These are phyloP conservation scores for Cornus controversa DNA, from an alignment of 148 eudicot species.

Conservation along the genomic window DNA sequence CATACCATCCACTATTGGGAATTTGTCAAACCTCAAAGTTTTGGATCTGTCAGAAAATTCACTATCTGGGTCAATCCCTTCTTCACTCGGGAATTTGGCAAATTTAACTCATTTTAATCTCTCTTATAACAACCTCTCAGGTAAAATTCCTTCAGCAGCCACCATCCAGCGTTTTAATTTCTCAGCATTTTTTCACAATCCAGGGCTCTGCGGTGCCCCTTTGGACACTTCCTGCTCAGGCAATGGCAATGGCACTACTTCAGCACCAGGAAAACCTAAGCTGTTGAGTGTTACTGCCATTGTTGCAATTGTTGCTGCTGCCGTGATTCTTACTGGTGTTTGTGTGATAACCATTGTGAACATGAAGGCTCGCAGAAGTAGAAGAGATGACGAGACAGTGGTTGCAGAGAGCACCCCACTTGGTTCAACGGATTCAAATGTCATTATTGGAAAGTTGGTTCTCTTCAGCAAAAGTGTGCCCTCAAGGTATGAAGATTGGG, in stretches of 20 bases:
- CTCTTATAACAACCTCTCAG: conserved; percentile 75
- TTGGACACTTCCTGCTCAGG: conserved; percentile 34
- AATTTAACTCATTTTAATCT: conserved; percentile 68
- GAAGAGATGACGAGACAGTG: conserved; percentile 38
- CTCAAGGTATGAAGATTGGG: conserved; percentile 96
- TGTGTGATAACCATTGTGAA: conserved; percentile 70
- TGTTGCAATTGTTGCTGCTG: conserved; percentile 89
- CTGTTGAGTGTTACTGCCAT: conserved; percentile 69
- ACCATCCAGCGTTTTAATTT: conserved; percentile 57
- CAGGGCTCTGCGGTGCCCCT: conserved; percentile 71
- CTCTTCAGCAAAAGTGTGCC: conserved; percentile 91
- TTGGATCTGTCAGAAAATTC: conserved; percentile 72
- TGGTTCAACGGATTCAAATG: conserved; percentile 62
- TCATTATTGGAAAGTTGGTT: conserved; percentile 84
- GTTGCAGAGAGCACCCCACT: conserved; percentile 71
- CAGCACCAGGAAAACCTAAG: conserved; percentile 47
- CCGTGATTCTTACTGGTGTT: conserved; percentile 70
- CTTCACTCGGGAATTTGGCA: conserved; percentile 48
- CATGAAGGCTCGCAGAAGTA: conserved; percentile 59
- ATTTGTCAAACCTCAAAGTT: conserved; percentile 46
- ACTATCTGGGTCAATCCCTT: conserved; percentile 78
- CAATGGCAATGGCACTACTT: conserved; percentile 18
- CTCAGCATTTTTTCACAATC: conserved; percentile 70
- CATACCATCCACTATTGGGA: conserved; percentile 69
- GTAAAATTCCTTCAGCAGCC: conserved; percentile 56